Percentiles rank a stretch among this genome's conserved stretches.
These are phyloP conservation scores for Durotheca rogersii DNA, from an alignment of 495 filamentous ascomycete species.

Conservation along the genomic window DNA sequence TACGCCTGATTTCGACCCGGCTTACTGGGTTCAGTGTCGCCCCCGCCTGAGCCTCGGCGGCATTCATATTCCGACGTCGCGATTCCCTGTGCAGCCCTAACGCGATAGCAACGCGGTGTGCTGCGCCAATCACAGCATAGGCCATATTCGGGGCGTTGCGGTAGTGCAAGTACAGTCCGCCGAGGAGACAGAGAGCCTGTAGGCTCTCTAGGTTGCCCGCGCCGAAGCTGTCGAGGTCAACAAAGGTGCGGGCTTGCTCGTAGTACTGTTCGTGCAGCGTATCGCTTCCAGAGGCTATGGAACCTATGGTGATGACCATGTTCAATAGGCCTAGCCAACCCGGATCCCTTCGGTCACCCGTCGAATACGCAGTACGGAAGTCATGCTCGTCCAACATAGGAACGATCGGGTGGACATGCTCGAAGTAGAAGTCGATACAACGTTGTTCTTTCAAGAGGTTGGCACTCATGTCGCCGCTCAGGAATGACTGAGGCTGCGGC, in stretches of 20 bases:
- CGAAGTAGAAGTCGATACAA: constrained; percentile 34
- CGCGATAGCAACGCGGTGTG: constrained; percentile 32
- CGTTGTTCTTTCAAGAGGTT: constrained; percentile 31
- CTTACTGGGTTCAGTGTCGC: not conserved
- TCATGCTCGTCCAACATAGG: constrained; percentile 33
- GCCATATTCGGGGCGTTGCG: constrained; percentile 34
- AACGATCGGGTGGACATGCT: constrained; percentile 29
- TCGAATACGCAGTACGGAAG: constrained; percentile 22
- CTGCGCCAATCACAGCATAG: constrained; percentile 32
- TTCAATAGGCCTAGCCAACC: constrained; percentile 32
- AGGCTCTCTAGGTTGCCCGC: constrained; percentile 31
- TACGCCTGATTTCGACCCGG: constrained; percentile 23
- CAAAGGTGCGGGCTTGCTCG: constrained; percentile 24
- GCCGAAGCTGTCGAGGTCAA: constrained; percentile 32
- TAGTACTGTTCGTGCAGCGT: constrained; percentile 31
- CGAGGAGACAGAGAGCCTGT: constrained; percentile 31
- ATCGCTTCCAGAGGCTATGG: constrained; percentile 31
- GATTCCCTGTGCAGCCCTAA: constrained; percentile 31
- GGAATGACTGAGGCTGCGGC: constrained; percentile 9
- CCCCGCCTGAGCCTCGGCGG: constrained; percentile 1
- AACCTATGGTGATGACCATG: constrained; percentile 34
- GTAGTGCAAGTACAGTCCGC: constrained; percentile 31
- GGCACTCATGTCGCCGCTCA: constrained; percentile 12
- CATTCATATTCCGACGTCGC: constrained; percentile 7
- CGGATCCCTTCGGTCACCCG: constrained; percentile 22